Base-by-base conservation (phyloP, 495 filamentous ascomycete species). In the Podospora didyma region DNA sequence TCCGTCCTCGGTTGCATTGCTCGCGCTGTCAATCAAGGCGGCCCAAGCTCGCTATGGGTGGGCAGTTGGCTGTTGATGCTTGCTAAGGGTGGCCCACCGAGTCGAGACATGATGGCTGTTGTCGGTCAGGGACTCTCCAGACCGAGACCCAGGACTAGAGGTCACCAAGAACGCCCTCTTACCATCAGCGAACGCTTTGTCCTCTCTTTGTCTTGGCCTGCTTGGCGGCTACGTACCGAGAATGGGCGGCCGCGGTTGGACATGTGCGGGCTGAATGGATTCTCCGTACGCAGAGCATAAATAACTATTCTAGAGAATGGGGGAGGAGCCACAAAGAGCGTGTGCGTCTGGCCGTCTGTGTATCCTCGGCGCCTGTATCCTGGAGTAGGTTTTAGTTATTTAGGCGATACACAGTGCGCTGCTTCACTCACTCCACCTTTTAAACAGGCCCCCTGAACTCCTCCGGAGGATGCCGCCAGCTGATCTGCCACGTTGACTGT, bases 1-100 rank as follows among this genome's bases (percentile, higher is more conserved):
- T 46, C 20, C 31, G 26, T 53, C 39, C 34, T 46, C 47, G 49
- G 41, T 31, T 49, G 64, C 64, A 64, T 62, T 58, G 49, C 58
- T 44, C 49, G 58, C 22, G 53, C 48, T 54, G 63, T 66, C 63
- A 63, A 63, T 66, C 63, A 63, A 66, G 64, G 66, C 63, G 57
- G 47, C 49, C 47, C 60, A 55, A 61, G 65, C 60, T 42, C 48
- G 26, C 48, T 28, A 17, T 17, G 7, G 5, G 12, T 14, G 12
- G 39, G 12, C 0, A 42, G 14, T 10, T 42, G 39, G 5, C 12
- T 14, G n/a, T 14, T 42, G 39, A 14, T 7, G n/a, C 39, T 17
- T 42, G 12, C 34, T 37, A n/a, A n/a, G n/a, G n/a, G n/a, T n/a
- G 26, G 26, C 26, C 26, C 26, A 31, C 9, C 26, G 26, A 31